Conservation (phyloP, 2,329 filamentous ascomycete species). For the Chaetomiaceae sp. region DNA sequence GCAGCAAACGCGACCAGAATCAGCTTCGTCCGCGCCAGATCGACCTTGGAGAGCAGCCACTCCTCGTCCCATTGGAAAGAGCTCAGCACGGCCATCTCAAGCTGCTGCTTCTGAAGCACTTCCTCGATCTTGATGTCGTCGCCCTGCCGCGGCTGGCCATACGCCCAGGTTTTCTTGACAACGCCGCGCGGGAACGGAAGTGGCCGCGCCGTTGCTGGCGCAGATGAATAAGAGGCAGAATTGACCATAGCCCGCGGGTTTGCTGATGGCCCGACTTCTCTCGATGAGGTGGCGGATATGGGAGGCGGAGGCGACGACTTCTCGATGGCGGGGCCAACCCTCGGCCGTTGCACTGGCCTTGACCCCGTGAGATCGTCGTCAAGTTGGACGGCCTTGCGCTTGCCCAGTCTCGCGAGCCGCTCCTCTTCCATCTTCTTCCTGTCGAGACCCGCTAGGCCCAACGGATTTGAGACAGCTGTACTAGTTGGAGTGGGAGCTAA, state of each 20-base stretch:
- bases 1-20: slow-evolving; percentile 52
- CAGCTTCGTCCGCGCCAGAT: slow-evolving; percentile 55
- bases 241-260: background rate
- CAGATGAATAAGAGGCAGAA: background rate
- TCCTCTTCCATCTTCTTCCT: slow-evolving; percentile 82
- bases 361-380: background rate
- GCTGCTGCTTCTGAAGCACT: slow-evolving; percentile 64
- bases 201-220: background rate
- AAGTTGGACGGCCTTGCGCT: slow-evolving; percentile 36
- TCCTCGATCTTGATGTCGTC: slow-evolving; percentile 87
- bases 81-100: slow-evolving; percentile 75
- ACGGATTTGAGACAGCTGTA: slow-evolving; percentile 25
- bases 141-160: slow-evolving; percentile 51
- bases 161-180: slow-evolving; percentile 77
- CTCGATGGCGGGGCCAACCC: background rate
- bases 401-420: slow-evolving; percentile 63
- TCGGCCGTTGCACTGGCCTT: slow-evolving; percentile 15
- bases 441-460: slow-evolving; percentile 52
- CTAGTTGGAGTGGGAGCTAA: background rate
- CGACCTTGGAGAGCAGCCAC: slow-evolving; percentile 70
- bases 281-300: background rate
- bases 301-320: background rate
- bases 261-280: background rate
- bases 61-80: slow-evolving; percentile 81
- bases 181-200: slow-evolving; percentile 50